Base-by-base conservation (phyloP, 2,329 filamentous ascomycete species). In the Sclerotinia glacialis region DNA sequence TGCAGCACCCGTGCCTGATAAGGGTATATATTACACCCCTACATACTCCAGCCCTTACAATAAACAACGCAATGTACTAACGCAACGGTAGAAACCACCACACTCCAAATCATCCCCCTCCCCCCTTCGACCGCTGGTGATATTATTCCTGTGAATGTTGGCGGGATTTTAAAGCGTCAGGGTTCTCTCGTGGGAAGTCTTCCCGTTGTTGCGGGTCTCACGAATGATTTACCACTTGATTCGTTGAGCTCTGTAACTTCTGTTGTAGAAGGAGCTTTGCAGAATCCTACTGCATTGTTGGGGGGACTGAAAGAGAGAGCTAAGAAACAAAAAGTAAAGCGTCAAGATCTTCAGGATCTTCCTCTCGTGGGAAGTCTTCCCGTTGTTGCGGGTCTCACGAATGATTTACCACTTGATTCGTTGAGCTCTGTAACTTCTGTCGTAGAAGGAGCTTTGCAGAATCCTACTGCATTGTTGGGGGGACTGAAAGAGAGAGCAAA, bases 1-100 rank as follows among this genome's bases (percentile, higher is more conserved):
- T 40, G 42, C 63, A 12, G 53, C 63, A 8, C 63, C 62, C 8
- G n/a, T 64, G 3, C 50, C 50, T 37, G 40, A 28, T 26, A 11
- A 31, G 37, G 23, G 16, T 56, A 56, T 21, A 14, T 6, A 21
- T 26, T 23, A 8, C 58, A 60, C 3, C 2, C 6, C 3, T 23
- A 14, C 4, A 8, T 11, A 9, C 1, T n/a, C 12, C 31, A 18
- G 31, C 4, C n/a, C 42, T 1, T 5, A 12, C 11, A n/a, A 23
- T 14, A 11, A 8, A 58, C 0, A 1, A 28, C 5, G n/a, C 9
- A 16, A 28, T 9, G 3, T 16, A 5, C 34, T 63, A 40, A 63
- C 4, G 18, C 3, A 3, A 37, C 6, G 21, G 1, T 44, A 61
- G 58, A 49, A 14, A 12, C 37, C 1, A 4, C 31, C 1, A 12